These are phyloP conservation scores for Pyrenochaeta sp. DNA, from an alignment of 2,329 filamentous ascomycete genomes.

Conservation along the genomic window DNA sequence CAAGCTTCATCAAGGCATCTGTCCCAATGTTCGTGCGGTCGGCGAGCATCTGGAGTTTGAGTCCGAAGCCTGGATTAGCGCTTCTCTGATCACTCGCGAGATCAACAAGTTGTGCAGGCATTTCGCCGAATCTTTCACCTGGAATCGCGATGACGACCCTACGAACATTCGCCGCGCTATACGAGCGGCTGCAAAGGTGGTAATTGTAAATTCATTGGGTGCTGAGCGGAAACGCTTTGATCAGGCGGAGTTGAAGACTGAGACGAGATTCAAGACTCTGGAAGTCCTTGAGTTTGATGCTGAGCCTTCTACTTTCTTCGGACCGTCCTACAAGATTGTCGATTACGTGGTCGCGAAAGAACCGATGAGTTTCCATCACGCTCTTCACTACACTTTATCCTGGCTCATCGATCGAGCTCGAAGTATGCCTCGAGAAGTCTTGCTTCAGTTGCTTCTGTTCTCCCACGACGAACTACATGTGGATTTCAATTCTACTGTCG, in stretches of 20 bases:
- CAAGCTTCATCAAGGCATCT: constrained; percentile 96
- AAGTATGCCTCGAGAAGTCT: constrained; percentile 71
- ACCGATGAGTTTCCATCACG: constrained; percentile 96
- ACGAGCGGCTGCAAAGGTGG: constrained; percentile 77
- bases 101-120: constrained; percentile 92
- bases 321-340: constrained; percentile 67
- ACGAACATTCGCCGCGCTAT: constrained; percentile 75
- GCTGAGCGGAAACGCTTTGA: constrained; percentile 87
- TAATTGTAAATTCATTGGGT: constrained; percentile 89
- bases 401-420: constrained; percentile 94
- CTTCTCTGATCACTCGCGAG: constrained; percentile 91
- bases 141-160: constrained; percentile 70
- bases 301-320: constrained; percentile 37
- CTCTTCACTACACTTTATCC: constrained; percentile 92
- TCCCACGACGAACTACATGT: constrained; percentile 74
- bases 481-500: constrained; percentile 67
- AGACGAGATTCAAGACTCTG: constrained; percentile 81
- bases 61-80: constrained; percentile 97
- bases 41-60: constrained; percentile 98
- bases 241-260: constrained; percentile 86
- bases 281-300: constrained; percentile 81
- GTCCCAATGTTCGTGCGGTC: constrained; percentile 88
- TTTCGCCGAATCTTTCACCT: constrained; percentile 85
- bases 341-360: constrained; percentile 89
- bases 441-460: constrained; percentile 76